phyloP scores from a whole-genome alignment of 371 early-diverging fungal species.

The Rhizopus delemar region DNA sequence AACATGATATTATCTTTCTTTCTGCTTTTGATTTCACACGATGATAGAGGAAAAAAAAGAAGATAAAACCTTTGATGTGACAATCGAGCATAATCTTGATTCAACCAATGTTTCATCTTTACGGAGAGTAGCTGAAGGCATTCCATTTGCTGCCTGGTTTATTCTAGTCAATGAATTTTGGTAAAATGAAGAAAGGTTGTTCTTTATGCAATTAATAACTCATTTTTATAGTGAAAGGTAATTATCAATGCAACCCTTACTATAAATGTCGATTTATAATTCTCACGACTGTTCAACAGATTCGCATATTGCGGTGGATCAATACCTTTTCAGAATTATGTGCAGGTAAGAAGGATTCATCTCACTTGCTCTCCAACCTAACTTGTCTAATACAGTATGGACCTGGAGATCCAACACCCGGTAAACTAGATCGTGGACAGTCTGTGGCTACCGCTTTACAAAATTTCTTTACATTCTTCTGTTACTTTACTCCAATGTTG shows the following conservation, averaged over 20 bases:
- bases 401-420: slow-evolving; percentile 26
- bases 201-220: slow-evolving; percentile 1
- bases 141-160: slow-evolving; percentile 56
- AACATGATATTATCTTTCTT: not conserved
- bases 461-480: slow-evolving; percentile 75
- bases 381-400: slow-evolving; percentile 13
- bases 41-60: slow-evolving; percentile 22
- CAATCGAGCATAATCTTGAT: slow-evolving; percentile 26
- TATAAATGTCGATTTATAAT: slow-evolving; percentile 6
- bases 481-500: slow-evolving; percentile 74
- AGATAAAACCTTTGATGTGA: slow-evolving; percentile 11
- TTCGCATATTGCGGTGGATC: slow-evolving; percentile 76
- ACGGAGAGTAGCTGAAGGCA: slow-evolving; percentile 40
- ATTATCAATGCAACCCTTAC: slow-evolving; percentile 3
- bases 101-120: slow-evolving; percentile 6
- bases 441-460: slow-evolving; percentile 64
- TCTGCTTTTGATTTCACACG: not conserved
- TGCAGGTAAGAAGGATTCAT: slow-evolving; percentile 29
- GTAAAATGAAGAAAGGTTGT: slow-evolving; percentile 11
- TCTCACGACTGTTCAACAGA: slow-evolving; percentile 34
- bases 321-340: slow-evolving; percentile 64
- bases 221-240: slow-evolving; percentile 25
- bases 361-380: not conserved
- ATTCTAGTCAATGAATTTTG: slow-evolving; percentile 55
- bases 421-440: slow-evolving; percentile 44